Conservation (phyloP, 2,329 filamentous ascomycete genomes). For the Fusarium scirpi region DNA sequence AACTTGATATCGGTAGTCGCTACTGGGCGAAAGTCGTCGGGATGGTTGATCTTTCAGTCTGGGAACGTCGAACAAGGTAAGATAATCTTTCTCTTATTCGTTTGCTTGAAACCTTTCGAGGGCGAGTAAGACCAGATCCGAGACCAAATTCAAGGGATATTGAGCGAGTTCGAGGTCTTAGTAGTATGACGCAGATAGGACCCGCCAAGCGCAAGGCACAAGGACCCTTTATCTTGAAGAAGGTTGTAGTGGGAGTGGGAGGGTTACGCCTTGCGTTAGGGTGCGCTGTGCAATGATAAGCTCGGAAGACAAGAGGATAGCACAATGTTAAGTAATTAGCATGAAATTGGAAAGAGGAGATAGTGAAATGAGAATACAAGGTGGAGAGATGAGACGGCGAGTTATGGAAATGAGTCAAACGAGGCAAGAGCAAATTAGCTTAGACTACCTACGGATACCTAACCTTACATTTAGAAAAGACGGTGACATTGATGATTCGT, state of each 20-base stretch:
- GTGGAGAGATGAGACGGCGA: slow-evolving; percentile 19
- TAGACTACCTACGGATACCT: not conserved
- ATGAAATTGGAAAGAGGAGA: slow-evolving; percentile 13
- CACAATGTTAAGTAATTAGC: slow-evolving; percentile 9
- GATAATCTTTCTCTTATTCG: slow-evolving; percentile 5
- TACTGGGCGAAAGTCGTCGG: slow-evolving; percentile 14
- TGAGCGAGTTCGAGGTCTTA: slow-evolving; percentile 28
- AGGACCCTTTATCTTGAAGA: slow-evolving; percentile 39
- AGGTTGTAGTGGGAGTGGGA: slow-evolving; percentile 29
- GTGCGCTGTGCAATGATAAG: slow-evolving; percentile 22
- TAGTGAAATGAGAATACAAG: slow-evolving; percentile 2
- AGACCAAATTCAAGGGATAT: slow-evolving; percentile 32
- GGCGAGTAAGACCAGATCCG: slow-evolving; percentile 19
- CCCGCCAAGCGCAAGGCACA: slow-evolving; percentile 44
- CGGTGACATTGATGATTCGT: slow-evolving; percentile 44
- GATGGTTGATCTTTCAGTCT: not conserved
- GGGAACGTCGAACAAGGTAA: not conserved
- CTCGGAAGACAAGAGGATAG: slow-evolving; percentile 3
- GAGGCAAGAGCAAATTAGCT: slow-evolving; percentile 30
- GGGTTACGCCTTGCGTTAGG: slow-evolving; percentile 20
- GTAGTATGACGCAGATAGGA: slow-evolving; percentile 45
- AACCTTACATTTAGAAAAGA: slow-evolving; percentile 29
- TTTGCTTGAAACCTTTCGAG: slow-evolving; percentile 14
- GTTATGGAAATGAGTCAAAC: slow-evolving; percentile 39
- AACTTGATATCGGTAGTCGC: slow-evolving; percentile 9